These are phyloP conservation scores for Penicillium sp. DNA, from an alignment of 2,329 filamentous ascomycete genomes.

Conservation along the genomic window DNA sequence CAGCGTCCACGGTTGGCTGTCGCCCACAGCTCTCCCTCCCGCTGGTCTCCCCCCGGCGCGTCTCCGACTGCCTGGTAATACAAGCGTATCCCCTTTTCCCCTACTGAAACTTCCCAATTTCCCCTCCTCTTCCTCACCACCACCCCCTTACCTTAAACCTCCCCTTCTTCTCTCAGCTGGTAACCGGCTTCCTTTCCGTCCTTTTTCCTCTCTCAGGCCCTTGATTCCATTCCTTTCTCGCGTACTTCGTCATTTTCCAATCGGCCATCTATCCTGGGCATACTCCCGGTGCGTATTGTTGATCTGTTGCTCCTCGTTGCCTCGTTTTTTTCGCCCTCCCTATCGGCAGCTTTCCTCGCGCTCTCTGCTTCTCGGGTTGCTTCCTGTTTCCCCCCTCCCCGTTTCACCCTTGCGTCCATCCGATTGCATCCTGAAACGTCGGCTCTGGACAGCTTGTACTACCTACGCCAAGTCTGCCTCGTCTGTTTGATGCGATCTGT, in stretches of 20 bases:
- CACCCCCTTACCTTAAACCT: slow-evolving; percentile 28
- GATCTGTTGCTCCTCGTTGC: background rate
- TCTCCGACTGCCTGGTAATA: slow-evolving; percentile 12
- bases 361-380: slow-evolving; percentile 3
- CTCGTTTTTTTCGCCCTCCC: background rate
- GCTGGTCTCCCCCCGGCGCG: background rate
- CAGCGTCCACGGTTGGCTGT: background rate
- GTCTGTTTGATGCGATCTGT: slow-evolving; percentile 11
- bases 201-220: slow-evolving; percentile 7
- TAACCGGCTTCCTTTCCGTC: slow-evolving; percentile 12
- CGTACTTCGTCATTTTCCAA: background rate
- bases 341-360: background rate
- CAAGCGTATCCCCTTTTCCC: slow-evolving; percentile 25
- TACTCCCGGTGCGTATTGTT: slow-evolving; percentile 11
- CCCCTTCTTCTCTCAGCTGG: slow-evolving; percentile 16
- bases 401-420: slow-evolving; percentile 26
- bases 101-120: slow-evolving; percentile 30
- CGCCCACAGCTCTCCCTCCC: no score
- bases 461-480: slow-evolving; percentile 15
- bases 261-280: background rate
- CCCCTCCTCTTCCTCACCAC: slow-evolving; percentile 12
- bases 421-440: slow-evolving; percentile 27
- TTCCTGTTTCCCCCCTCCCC: background rate
- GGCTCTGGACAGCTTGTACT: slow-evolving; percentile 22
- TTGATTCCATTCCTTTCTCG: slow-evolving; percentile 7